Conservation (phyloP, 371 early-diverging fungal species). For the Mucor velutinosus region DNA sequence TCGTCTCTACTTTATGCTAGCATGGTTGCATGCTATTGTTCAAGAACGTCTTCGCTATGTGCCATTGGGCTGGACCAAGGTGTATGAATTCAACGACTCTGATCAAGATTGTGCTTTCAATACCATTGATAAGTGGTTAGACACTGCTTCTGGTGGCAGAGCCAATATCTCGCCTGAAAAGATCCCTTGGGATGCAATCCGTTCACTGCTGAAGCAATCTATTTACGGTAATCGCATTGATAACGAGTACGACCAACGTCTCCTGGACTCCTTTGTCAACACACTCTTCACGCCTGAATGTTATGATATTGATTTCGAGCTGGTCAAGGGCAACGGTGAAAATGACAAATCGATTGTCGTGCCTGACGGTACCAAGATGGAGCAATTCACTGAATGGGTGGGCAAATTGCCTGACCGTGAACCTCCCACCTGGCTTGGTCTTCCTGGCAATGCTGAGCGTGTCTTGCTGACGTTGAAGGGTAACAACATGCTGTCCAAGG, state of each 20-base stretch:
- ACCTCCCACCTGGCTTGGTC: slow-evolving; percentile 96
- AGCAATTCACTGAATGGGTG: slow-evolving; percentile 91
- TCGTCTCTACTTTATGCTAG: slow-evolving; percentile 91
- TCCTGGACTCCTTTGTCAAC: slow-evolving; percentile 90
- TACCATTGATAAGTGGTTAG: slow-evolving; percentile 92
- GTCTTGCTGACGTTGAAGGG: slow-evolving; percentile 82
- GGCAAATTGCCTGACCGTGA: slow-evolving; percentile 86
- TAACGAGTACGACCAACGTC: slow-evolving; percentile 85
- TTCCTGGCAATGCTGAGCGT: slow-evolving; percentile 93
- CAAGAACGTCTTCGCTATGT: slow-evolving; percentile 95
- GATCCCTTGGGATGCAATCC: slow-evolving; percentile 96
- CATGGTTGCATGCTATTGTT: slow-evolving; percentile 96
- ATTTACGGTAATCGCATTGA: slow-evolving; percentile 98
- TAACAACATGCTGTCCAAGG: slow-evolving; percentile 77
- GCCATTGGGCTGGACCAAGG: slow-evolving; percentile 97
- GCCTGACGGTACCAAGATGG: slow-evolving; percentile 90
- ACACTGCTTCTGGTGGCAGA: slow-evolving; percentile 76
- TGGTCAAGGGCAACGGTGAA: slow-evolving; percentile 65
- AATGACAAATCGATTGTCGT: slow-evolving; percentile 55
- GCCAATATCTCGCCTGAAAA: slow-evolving; percentile 91
- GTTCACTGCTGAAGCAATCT: slow-evolving; percentile 81
- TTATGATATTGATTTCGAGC: slow-evolving; percentile 80
- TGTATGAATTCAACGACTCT: slow-evolving; percentile 97
- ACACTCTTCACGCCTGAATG: slow-evolving; percentile 80
- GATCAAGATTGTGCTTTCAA: slow-evolving; percentile 91